Conservation (phyloP, 2,329 filamentous ascomycete genomes). For the Aureobasidium sp. region DNA sequence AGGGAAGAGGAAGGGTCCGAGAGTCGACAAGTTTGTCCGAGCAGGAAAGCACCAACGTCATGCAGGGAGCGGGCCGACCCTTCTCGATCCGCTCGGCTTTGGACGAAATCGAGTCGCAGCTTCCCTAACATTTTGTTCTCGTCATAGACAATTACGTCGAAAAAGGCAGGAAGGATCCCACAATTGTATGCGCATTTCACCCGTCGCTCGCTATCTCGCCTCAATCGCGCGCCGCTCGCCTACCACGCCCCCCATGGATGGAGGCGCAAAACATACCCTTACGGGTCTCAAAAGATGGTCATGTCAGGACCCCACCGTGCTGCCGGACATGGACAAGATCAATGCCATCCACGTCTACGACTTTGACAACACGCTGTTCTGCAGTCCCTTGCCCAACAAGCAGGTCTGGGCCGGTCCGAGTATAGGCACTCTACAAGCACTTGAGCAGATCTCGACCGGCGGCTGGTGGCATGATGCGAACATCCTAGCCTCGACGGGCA, state of each 20-base stretch:
- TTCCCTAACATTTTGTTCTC: conserved; percentile 11
- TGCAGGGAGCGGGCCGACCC: neutral
- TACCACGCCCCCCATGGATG: neutral
- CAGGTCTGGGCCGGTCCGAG: conserved; percentile 78
- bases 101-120: conserved; percentile 9
- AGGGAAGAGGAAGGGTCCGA: neutral
- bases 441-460: conserved; percentile 71
- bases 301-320: conserved; percentile 57
- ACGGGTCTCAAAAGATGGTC: conserved; percentile 82
- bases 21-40: neutral
- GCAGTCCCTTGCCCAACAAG: conserved; percentile 80
- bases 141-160: neutral
- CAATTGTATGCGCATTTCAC: neutral
- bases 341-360: conserved; percentile 88
- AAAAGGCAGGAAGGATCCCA: neutral
- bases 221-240: neutral
- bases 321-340: conserved; percentile 65
- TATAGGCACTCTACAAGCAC: conserved; percentile 67
- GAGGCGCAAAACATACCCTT: conserved; percentile 44
- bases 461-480: conserved; percentile 96
- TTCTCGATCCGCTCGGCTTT: neutral
- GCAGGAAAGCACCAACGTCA: neutral
- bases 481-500: conserved; percentile 79
- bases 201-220: neutral
- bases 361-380: conserved; percentile 96